phyloP scores from a whole-genome alignment of 768 basidiomycete species.

The Rhodosporidiobolus odoratus region DNA sequence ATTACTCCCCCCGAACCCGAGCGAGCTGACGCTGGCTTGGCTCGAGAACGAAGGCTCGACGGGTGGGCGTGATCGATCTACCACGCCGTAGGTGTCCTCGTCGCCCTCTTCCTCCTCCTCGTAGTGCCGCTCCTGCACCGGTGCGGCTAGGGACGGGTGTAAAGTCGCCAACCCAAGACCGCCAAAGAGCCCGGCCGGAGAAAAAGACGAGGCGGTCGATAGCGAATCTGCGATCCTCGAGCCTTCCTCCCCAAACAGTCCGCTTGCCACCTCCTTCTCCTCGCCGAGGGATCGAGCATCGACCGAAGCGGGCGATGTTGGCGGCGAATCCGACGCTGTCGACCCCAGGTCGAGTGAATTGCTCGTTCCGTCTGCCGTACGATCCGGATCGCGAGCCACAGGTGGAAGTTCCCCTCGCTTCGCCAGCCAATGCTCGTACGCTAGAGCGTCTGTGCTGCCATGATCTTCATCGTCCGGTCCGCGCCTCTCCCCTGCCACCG shows the following conservation, averaged over 20 bases:
- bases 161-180: conserved; percentile 29
- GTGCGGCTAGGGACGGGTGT: conserved; percentile 14
- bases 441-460: background rate
- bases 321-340: conserved; percentile 14
- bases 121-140: conserved; percentile 6
- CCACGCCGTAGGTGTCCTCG: conserved; percentile 28
- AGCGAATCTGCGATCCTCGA: conserved; percentile 27
- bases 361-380: background rate
- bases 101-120: conserved; percentile 30
- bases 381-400: background rate
- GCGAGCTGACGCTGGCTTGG: conserved; percentile 9
- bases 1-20: conserved; percentile 23
- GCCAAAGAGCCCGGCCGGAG: conserved; percentile 29
- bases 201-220: conserved; percentile 26
- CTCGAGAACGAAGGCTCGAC: conserved; percentile 21
- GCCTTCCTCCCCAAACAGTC: conserved; percentile 31
- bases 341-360: conserved; percentile 4
- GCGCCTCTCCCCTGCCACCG: background rate
- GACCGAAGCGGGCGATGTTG: background rate
- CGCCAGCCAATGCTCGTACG: background rate
- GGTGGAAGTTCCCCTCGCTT: background rate
- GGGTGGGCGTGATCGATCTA: conserved; percentile 28
- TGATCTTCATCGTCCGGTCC: conserved; percentile 2
- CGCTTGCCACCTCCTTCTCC: background rate
- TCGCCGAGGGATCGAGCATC: background rate